A percentile compares a stretch with the other conserved stretches of the same genome.
These are phyloP conservation scores for Aspergillus egyptiacus DNA, from an alignment of 495 filamentous ascomycete species.

Conservation along the genomic window DNA sequence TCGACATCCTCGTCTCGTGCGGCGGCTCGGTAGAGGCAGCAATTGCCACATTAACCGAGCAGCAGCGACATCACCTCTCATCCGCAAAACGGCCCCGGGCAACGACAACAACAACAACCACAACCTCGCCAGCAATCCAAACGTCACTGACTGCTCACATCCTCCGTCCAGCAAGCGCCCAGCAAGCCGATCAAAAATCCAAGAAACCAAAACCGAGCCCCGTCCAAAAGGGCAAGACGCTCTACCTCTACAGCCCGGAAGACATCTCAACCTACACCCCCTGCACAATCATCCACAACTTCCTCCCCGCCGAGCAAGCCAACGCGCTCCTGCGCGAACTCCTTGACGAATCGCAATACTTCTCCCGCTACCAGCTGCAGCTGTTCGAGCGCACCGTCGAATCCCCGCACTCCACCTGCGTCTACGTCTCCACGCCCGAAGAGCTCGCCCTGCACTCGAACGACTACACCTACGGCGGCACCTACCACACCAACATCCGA, in stretches of 20 bases:
- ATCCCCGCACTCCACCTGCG: conserved; percentile 70
- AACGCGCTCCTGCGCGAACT: conserved; percentile 69
- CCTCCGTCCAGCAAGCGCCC: conserved; percentile 14
- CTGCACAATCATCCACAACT: conserved; percentile 87
- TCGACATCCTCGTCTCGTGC: conserved; percentile 72
- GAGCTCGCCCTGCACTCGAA: conserved; percentile 58
- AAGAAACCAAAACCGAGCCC: conserved; percentile 27
- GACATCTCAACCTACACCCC: conserved; percentile 78
- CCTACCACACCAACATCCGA: conserved; percentile 65
- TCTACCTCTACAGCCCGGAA: conserved; percentile 72
- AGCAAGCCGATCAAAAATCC: conserved; percentile 23
- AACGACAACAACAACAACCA: background rate
- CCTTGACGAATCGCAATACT: conserved; percentile 68
- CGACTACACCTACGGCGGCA: conserved; percentile 82
- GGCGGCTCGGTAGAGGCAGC: conserved; percentile 70
- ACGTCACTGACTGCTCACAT: conserved; percentile 46
- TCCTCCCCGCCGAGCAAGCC: conserved; percentile 65
- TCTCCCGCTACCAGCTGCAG: conserved; percentile 67
- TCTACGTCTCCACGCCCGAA: conserved; percentile 69
- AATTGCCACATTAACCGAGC: conserved; percentile 43
- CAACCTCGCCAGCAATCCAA: conserved; percentile 26
- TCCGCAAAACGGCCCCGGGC: conserved; percentile 29
- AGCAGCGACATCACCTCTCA: conserved; percentile 17
- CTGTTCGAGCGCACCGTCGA: conserved; percentile 80
- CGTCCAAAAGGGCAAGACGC: conserved; percentile 71